Percentiles rank a stretch among this genome's conserved stretches.
phyloP scores from a whole-genome alignment of 139 green algal species.

The Chlamydomonas sp. region DNA sequence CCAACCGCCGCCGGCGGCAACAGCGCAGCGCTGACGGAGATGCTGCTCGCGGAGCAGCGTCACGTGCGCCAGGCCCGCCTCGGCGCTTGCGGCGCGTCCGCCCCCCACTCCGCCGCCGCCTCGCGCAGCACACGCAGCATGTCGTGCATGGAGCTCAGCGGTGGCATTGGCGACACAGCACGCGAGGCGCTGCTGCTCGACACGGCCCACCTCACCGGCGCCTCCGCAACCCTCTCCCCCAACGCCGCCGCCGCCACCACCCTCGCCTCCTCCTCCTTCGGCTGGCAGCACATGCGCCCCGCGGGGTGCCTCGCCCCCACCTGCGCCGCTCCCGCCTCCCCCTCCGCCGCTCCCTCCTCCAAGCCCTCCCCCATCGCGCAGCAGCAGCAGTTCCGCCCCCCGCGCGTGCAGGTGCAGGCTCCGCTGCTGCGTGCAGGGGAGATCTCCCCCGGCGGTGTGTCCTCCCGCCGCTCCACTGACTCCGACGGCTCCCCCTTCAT shows the following conservation, averaged over 20 bases:
- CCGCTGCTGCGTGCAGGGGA: too few relatives aligned
- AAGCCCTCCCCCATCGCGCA: too few relatives aligned
- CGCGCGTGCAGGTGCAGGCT: too few relatives aligned
- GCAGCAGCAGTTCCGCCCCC: background rate
- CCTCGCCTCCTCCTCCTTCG: too few relatives aligned
- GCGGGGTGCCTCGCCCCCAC: too few relatives aligned
- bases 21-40: background rate
- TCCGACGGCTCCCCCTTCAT: background rate
- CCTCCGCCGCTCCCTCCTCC: too few relatives aligned
- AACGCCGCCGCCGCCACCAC: background rate
- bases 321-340: too few relatives aligned
- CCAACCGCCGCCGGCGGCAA: background rate
- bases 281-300: too few relatives aligned
- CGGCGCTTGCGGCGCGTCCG: background rate
- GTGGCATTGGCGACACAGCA: background rate
- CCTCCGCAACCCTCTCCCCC: background rate
- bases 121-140: conserved; percentile 30
- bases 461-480: background rate
- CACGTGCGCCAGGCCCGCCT: background rate
- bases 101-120: background rate
- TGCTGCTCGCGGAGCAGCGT: background rate
- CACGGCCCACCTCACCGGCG: background rate
- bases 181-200: background rate
- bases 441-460: too few relatives aligned
- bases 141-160: conserved; percentile 34